Evolutionary conservation across 768 basidiomycete species (phyloP).

Genomic region (Pisolithus tinctorius): DNA sequence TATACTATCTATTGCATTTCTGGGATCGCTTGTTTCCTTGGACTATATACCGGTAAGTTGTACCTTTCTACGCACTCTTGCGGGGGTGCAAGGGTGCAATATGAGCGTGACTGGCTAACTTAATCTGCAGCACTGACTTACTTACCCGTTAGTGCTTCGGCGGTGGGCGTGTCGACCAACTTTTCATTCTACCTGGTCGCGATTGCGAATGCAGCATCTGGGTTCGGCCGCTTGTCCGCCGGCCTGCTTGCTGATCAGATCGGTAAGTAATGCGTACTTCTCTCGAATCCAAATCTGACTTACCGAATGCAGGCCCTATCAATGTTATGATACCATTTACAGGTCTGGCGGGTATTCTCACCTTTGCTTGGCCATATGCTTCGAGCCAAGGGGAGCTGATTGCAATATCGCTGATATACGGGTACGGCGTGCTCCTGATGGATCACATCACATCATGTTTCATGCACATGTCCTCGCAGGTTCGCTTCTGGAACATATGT

Average conservation of each 20-base stretch:
- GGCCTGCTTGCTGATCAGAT: constrained; percentile 51
- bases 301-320: constrained; percentile 41
- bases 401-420: constrained; percentile 54
- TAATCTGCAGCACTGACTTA: constrained; percentile 51
- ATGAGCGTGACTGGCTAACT: constrained; percentile 3
- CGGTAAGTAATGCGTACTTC: constrained; percentile 26
- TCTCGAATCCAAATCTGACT: neutral
- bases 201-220: constrained; percentile 60
- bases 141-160: constrained; percentile 34
- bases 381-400: constrained; percentile 38
- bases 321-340: constrained; percentile 66
- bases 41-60: constrained; percentile 55
- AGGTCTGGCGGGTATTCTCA: constrained; percentile 46
- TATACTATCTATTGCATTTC: constrained; percentile 56
- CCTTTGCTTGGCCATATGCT: constrained; percentile 68
- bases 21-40: constrained; percentile 53
- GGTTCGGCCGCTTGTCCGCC: constrained; percentile 50
- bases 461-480: too few relatives aligned
- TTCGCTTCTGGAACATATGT: too few relatives aligned
- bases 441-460: too few relatives aligned
- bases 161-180: constrained; percentile 32
- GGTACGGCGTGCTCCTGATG: constrained; percentile 32
- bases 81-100: neutral
- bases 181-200: constrained; percentile 62
- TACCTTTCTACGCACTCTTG: neutral